Evolutionary conservation across 805 yeast genomes (phyloP).

Genomic region (Kregervanrija fluxuum): DNA sequence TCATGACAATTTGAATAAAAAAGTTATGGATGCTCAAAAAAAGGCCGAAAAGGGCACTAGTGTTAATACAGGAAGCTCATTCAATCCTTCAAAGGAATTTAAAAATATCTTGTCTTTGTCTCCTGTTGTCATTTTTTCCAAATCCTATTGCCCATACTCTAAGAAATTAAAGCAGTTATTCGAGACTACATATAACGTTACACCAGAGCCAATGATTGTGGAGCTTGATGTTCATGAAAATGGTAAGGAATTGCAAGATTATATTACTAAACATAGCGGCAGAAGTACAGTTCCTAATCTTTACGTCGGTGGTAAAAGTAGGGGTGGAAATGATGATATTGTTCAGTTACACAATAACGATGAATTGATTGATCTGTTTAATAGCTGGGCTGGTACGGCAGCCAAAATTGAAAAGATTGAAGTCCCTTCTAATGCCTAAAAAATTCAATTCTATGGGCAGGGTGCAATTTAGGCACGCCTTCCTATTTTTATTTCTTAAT

Average conservation of each 20-base stretch:
- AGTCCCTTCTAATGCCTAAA: constrained; percentile 43
- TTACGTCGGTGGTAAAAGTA: constrained; percentile 60
- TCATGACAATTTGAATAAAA: not conserved
- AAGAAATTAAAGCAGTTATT: constrained; percentile 62
- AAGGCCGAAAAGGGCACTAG: constrained; percentile 4
- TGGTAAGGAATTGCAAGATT: constrained; percentile 69
- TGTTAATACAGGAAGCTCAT: constrained; percentile 15
- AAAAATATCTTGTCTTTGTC: constrained; percentile 48
- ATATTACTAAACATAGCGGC: constrained; percentile 62
- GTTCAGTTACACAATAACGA: constrained; percentile 51
- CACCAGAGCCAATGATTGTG: constrained; percentile 66
- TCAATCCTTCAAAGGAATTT: constrained; percentile 48
- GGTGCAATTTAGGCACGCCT: too few relatives aligned
- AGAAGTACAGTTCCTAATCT: constrained; percentile 89
- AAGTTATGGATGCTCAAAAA: constrained; percentile 5
- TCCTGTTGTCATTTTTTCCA: constrained; percentile 61
- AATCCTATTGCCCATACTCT: constrained; percentile 70
- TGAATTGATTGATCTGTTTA: constrained; percentile 42
- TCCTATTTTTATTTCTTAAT: too few relatives aligned
- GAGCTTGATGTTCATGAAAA: constrained; percentile 78
- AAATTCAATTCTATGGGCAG: too few relatives aligned
- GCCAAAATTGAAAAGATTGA: constrained; percentile 42
- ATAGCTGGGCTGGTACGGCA: constrained; percentile 55
- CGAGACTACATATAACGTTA: constrained; percentile 53
- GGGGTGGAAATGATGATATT: constrained; percentile 90